These are phyloP conservation scores for Diplodia scrobiculata DNA, from an alignment of 2,329 filamentous ascomycete genomes.

Conservation along the genomic window DNA sequence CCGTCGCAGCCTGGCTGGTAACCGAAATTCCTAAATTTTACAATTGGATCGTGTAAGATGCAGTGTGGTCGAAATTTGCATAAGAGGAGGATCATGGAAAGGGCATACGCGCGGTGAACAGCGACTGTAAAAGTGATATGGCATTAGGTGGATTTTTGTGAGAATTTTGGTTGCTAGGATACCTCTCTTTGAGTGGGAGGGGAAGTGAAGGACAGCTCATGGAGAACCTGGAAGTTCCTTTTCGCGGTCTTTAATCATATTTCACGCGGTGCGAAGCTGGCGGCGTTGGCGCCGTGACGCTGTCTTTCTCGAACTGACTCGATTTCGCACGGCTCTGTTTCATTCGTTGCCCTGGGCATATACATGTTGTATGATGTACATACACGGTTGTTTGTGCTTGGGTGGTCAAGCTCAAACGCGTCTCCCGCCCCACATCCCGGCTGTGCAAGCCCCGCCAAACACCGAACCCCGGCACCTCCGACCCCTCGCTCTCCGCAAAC, in stretches of 20 bases:
- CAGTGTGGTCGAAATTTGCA: conserved; percentile 12
- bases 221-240: neutral
- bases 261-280: neutral
- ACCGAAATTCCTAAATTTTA: neutral
- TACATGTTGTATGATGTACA: no score
- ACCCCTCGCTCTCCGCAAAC: neutral
- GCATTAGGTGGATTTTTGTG: conserved; percentile 2
- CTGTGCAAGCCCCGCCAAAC: conserved; percentile 22
- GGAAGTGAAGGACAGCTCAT: neutral
- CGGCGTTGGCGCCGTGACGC: neutral
- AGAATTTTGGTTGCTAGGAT: conserved; percentile 8
- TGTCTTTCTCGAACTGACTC: neutral
- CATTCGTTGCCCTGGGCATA: no score
- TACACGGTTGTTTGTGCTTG: neutral
- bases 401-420: conserved; percentile 28
- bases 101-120: neutral
- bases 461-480: neutral
- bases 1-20: conserved; percentile 23
- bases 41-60: conserved; percentile 23
- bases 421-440: conserved; percentile 7
- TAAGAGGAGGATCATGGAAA: conserved; percentile 3
- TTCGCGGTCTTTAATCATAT: neutral
- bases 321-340: neutral
- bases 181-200: neutral
- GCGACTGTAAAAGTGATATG: conserved; percentile 7